Percentiles rank a stretch among this genome's conserved stretches.
These are phyloP conservation scores for Talaromyces proteolyticus DNA, from an alignment of 495 filamentous ascomycete species.

Conservation along the genomic window DNA sequence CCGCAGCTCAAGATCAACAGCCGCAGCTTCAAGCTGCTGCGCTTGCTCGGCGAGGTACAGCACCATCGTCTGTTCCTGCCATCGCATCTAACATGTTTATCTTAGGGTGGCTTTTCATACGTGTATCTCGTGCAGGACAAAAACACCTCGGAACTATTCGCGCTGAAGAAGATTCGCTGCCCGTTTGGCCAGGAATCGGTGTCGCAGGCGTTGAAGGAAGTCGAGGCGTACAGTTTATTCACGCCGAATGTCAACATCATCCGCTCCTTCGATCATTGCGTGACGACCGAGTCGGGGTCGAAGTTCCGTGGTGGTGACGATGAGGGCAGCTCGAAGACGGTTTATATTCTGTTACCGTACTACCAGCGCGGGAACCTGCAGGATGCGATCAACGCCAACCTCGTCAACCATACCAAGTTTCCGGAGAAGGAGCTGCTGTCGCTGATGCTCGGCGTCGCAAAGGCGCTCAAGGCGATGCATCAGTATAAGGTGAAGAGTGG, in stretches of 20 bases:
- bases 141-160: constrained; percentile 72
- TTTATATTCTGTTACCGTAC: constrained; percentile 94
- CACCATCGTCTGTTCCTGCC: background rate
- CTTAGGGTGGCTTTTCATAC: constrained; percentile 93
- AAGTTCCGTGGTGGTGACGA: constrained; percentile 53
- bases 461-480: constrained; percentile 85
- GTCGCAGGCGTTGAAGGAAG: constrained; percentile 87
- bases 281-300: constrained; percentile 53
- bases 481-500: constrained; percentile 66
- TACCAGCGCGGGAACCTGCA: constrained; percentile 92
- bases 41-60: constrained; percentile 80
- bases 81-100: constrained; percentile 4
- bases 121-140: constrained; percentile 97
- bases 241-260: constrained; percentile 79
- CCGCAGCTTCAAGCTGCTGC: constrained; percentile 89
- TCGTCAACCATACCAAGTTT: constrained; percentile 93
- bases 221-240: constrained; percentile 93
- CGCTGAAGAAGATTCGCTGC: constrained; percentile 96
- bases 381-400: constrained; percentile 96
- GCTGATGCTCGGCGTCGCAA: constrained; percentile 86
- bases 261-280: constrained; percentile 78
- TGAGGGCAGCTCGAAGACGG: constrained; percentile 72
- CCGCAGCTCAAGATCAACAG: constrained; percentile 94
- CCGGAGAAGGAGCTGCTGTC: constrained; percentile 85
- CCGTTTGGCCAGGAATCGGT: constrained; percentile 97